phyloP scores from a whole-genome alignment of 805 yeast species.

The Peterozyma xylosa region DNA sequence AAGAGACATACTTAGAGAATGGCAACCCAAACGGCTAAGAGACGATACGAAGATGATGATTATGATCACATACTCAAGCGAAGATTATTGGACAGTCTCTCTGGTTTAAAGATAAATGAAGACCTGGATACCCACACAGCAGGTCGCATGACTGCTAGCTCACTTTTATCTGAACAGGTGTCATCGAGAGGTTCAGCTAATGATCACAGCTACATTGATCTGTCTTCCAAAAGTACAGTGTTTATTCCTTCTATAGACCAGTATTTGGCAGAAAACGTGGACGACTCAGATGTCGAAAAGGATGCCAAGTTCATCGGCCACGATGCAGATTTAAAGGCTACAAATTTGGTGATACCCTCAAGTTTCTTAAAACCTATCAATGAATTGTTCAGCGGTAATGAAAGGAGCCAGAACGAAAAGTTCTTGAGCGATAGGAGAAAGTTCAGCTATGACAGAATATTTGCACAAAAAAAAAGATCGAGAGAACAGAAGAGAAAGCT shows the following conservation, averaged over 20 bases:
- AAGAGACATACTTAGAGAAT: no score
- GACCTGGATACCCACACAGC: neutral
- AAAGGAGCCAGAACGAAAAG: conserved; percentile 3
- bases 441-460: conserved; percentile 4
- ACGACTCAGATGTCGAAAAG: conserved; percentile 3
- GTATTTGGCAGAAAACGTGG: conserved; percentile 16
- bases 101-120: conserved; percentile 6
- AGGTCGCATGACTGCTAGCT: no score
- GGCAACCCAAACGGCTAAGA: neutral
- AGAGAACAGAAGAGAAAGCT: neutral
- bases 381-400: conserved; percentile 9
- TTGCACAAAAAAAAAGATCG: conserved; percentile 5
- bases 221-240: conserved; percentile 6
- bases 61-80: conserved; percentile 9
- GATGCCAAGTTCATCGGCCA: neutral
- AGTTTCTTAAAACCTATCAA: conserved; percentile 8
- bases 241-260: conserved; percentile 17
- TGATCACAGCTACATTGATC: neutral
- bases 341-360: conserved; percentile 10
- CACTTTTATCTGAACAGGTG: neutral
- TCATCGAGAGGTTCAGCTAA: no score
- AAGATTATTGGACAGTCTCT: conserved; percentile 9
- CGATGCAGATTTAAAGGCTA: neutral
- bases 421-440: conserved; percentile 1
- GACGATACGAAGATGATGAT: conserved; percentile 6